Evolutionary conservation across 768 basidiomycete genomes (phyloP), one percentile per base, ranked within the genome.

Genomic region (Phylloporus sp.): DNA sequence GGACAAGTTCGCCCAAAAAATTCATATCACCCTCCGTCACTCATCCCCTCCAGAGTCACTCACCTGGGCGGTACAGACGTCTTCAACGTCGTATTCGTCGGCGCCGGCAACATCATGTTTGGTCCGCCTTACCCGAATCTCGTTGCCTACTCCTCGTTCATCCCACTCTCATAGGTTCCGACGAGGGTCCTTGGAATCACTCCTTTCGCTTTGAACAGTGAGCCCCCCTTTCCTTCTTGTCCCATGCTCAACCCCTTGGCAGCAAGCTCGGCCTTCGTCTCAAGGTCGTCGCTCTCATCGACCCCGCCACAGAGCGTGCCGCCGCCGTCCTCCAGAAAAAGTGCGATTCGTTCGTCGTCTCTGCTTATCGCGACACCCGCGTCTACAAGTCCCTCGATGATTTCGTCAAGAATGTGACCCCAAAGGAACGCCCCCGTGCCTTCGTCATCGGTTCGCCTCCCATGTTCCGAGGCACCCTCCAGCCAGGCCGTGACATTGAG

Each of bases 81-180:
- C 60, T 96, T 96, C 77, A 95, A 96, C 65, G 84, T 98, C 44
- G 81, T 95, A 64, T 93, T 95, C 68, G 75, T 98, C 56, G 94
- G 94, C 41, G 94, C 94, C 22, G 94, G 93, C 14, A 95, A 96
- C 71, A 94, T 97, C 71, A 96, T 96, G 92, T 98, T 98, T 63
- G 94, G 93, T 81, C 43, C 46, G 70, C n/a, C 31, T 42, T 34
- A 28, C 44, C 48, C 22, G 26, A 21, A 11, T 13, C n/a, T 35
- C 24, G n/a, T 17, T 26, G 17, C 26, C 39, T 35, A 33, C 47
- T 28, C 23, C 44, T 15, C 28, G 18, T 50, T 50, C 34, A 62
- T 44, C 13, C 28, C 29, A 14, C 20, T 15, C 42, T 34, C 35
- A 21, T 64, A 90, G 89, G 89, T 48, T 90, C 87, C 40, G 80